Base-by-base conservation (phyloP, 768 basidiomycete genomes). In the Phaeotremella fagi region DNA sequence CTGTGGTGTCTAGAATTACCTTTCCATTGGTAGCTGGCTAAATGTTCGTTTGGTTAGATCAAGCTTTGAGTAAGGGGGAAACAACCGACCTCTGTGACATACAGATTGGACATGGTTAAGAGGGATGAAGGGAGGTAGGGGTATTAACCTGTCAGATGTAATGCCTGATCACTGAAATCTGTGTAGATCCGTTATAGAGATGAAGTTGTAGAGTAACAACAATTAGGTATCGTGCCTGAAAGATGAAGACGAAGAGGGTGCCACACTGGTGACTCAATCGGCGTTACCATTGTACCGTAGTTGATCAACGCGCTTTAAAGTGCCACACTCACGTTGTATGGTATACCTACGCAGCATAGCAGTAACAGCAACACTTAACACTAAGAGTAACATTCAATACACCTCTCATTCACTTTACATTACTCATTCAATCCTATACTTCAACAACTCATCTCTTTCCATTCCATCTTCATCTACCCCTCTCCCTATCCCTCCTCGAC, bases 1-100 rank as follows among this genome's bases (percentile, higher is more conserved):
- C 86, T 0, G 90, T 92, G 0, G 91, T 95, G 46, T 90, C 84
- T 46, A 97, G 77, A 33, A 94, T 83, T 35, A 94, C 87, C 53
- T 87, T 83, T 42, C 89, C 91, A 54, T 83, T 80, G 2, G 90
- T 91, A 20, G 89, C 64, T 15, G 73, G 73, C 73, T 74, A n/a
- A n/a, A n/a, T n/a, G n/a, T n/a, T n/a, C n/a, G 43, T 24, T 22
- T 33, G 2, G 25, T 22, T 12, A 20, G 36, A 48, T 12, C 15
- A 29, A 51, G 43, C 7, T 44, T 14, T 4, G 35, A 14, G n/a
- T 28, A 15, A 14, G 24, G 22, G 23, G 41, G 48, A 50, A 28
- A 26, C 3, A 16, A 38, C 56, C 11, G n/a, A 67, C 69, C 55
- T 71, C 69, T 47, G 69, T 71, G 3, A 62, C 66, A 45, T 71